Base-by-base conservation (phyloP, 2,329 filamentous ascomycete species). In the Catunica adiposa region DNA sequence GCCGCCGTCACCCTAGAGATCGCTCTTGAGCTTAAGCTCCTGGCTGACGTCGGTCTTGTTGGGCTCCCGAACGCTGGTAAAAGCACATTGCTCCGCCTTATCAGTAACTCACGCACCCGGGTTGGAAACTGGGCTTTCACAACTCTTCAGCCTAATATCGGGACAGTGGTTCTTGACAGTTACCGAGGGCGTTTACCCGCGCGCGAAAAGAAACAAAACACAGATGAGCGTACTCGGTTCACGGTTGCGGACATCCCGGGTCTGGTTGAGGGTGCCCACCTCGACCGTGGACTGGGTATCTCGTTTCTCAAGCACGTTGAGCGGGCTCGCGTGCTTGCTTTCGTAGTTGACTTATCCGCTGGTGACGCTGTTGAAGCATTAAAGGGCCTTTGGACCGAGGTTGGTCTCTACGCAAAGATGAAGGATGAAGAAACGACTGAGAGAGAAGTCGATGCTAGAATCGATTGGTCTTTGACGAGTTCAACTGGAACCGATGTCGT, bases 71-170 rank as follows among this genome's bases (percentile, higher is more conserved):
- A 98, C 66, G 92, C 90, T 3, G 92, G 92, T 7, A 98, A 98
- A 70, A 94, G 86, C 65, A 97, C 92, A 0, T 75, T 98, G 1
- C 76, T 97, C 15, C 82, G 92, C 17, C 83, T 89, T 2, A 72
- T 98, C 62, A 94, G 83, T 63, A 89, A 89, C 66, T 94, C 86
- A 66, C 83, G 89, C 58, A 87, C 92, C 1, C 80, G 92, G 40
- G 82, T 98, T 29, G 92, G 92, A 42, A 83, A 86, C 66, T 98
- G 92, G 92, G 90, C 89, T 8, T 98, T 98, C 67, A 98, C 92
- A 2, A 98, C 92, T 0, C 74, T 98, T 7, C 84, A 89, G 62
- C 92, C 92, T 2, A 96, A 94, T 62, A 94, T 98, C 55, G 92
- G 92, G 53, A 98, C 92, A 0, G 88, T 98, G 5, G 84, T 97